phyloP scores from a whole-genome alignment of 177 flowering plant genomes.

The Vitis hybrid region DNA sequence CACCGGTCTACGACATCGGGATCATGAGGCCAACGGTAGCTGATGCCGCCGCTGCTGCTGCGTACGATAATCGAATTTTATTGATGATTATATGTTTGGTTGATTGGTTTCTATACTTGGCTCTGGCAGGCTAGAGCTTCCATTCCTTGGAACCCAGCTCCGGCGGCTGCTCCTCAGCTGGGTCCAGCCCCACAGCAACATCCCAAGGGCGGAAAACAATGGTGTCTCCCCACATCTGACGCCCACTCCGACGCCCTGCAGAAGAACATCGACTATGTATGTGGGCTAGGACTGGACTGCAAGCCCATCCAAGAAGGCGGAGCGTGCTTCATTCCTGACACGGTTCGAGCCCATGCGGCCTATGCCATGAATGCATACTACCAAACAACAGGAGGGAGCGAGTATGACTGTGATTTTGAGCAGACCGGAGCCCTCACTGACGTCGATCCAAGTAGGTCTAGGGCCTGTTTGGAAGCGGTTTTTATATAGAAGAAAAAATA shows the following conservation, averaged over 20 bases:
- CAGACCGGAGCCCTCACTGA: constrained; percentile 46
- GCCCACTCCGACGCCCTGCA: constrained; percentile 45
- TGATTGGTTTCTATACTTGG: constrained; percentile 13
- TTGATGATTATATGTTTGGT: not conserved
- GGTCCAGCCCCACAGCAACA: constrained; percentile 10
- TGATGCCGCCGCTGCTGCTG: constrained; percentile 11
- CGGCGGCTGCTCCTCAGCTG: constrained; percentile 13
- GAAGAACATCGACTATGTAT: constrained; percentile 62
- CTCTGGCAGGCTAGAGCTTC: constrained; percentile 46
- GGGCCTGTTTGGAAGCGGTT: no score
- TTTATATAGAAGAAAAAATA: not conserved
- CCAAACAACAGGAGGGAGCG: constrained; percentile 41
- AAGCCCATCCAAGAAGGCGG: constrained; percentile 51
- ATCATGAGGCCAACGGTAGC: constrained; percentile 57
- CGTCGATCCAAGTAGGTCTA: constrained; percentile 55
- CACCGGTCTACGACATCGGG: constrained; percentile 67
- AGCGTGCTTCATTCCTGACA: constrained; percentile 52
- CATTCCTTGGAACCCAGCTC: constrained; percentile 28
- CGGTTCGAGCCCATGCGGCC: constrained; percentile 58
- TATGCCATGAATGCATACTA: constrained; percentile 72
- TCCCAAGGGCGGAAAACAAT: constrained; percentile 18
- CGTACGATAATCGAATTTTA: not conserved
- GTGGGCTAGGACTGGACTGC: constrained; percentile 62
- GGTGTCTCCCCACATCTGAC: constrained; percentile 60
- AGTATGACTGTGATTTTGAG: constrained; percentile 54